phyloP scores from a whole-genome alignment of 768 basidiomycete species.

The Suillus subluteus region DNA sequence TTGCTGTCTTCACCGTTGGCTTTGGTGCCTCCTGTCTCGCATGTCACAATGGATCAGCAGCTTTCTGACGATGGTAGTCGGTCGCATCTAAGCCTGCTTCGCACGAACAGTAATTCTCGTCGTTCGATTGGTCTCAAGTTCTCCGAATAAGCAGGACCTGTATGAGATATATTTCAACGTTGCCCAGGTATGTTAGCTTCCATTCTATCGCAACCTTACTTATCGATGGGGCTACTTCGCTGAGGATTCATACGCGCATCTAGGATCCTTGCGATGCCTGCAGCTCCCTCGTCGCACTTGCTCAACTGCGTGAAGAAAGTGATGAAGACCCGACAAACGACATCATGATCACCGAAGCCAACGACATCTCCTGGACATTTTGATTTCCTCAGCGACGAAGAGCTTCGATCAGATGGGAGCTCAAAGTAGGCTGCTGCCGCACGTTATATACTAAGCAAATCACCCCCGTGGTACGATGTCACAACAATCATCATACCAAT shows the following conservation, averaged over 20 bases:
- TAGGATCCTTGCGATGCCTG: conserved; percentile 79
- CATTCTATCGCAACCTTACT: not conserved
- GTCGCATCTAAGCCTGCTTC: not conserved
- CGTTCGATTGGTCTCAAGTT: not conserved
- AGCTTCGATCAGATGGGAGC: conserved; percentile 33
- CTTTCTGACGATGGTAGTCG: too few relatives aligned
- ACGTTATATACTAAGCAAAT: too few relatives aligned
- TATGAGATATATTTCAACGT: conserved; percentile 96
- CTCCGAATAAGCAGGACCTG: conserved; percentile 71
- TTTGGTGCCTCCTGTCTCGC: too few relatives aligned
- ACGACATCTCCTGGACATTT: conserved; percentile 62
- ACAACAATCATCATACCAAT: too few relatives aligned
- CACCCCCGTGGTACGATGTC: too few relatives aligned
- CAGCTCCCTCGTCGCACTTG: conserved; percentile 78
- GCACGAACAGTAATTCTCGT: conserved; percentile 1
- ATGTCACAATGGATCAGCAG: too few relatives aligned
- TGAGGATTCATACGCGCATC: conserved; percentile 41
- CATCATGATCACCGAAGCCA: conserved; percentile 38
- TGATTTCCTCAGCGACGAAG: conserved; percentile 69
- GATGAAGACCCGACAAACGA: conserved; percentile 48
- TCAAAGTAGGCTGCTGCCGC: too few relatives aligned
- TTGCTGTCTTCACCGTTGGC: too few relatives aligned
- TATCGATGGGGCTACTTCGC: not conserved
- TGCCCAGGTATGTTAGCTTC: conserved; percentile 61
- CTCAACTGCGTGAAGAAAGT: conserved; percentile 91